Evolutionary conservation across 1,284 basidiomycete species (phyloP), one percentile per base, ranked within the genome.

Genomic region (Jaminaea rosea): DNA sequence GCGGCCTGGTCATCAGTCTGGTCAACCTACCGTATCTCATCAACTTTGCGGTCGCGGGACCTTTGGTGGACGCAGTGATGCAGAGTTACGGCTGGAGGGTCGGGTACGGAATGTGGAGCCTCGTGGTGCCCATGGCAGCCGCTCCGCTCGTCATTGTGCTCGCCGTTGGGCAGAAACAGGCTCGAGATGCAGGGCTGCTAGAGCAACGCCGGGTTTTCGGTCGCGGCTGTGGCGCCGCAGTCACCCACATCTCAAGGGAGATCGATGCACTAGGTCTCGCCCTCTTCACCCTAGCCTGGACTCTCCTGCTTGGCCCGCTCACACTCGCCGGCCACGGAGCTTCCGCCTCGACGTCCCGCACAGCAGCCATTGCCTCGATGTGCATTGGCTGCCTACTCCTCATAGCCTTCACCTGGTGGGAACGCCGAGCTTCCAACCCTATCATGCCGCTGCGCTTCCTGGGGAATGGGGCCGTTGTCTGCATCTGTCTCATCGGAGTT

Each of bases 211-310:
- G 32, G 6, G 29, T 53, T 27, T 36, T 37, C 13, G 19, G 21
- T 4, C 19, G 39, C 10, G 34, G 44, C 26, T 52, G 31, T 17
- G 27, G 31, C 19, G 13, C 29, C 5, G 52, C 44, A 2, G 4
- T 53, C 23, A 17, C 17, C 15, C 53, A 58, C 28, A 27, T 70
- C n/a, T 53, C 59, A 5, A 70, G 77, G 36, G 78, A 82, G 59
- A 79, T 86, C 31, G 85, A 87, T 61, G 55, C 83, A 37, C 63
- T 83, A 21, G 86, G 86, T 3, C 79, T 87, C n/a, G 31, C 82
- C 26, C 78, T 87, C 31, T 78, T 87, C 34, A 84, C 81, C 2
- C 74, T 80, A 11, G 80, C 80, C 23, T 74, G 71, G 63, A 52
- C 71, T 2, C 75, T 85, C 13, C 80, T 86, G 52, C 78, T 88